Percentiles rank a stretch among this genome's conserved stretches.
Conservation (phyloP, 1,284 basidiomycete species). For the Sparassis latifolia region DNA sequence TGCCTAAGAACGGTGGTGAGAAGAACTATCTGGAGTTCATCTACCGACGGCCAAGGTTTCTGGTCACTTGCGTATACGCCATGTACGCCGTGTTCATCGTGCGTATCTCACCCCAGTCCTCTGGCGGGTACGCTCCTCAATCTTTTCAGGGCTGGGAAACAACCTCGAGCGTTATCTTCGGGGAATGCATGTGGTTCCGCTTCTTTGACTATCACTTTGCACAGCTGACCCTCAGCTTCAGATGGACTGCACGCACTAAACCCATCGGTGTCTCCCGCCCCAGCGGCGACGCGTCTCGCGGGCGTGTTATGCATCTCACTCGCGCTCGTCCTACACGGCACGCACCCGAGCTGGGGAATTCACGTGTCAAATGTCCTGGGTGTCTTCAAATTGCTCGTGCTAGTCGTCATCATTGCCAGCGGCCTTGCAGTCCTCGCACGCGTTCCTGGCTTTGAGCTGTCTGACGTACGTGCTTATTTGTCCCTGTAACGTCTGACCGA, state of each 20-base stretch:
- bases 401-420: constrained; percentile 51
- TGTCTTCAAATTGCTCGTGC: constrained; percentile 54
- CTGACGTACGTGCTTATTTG: constrained; percentile 31
- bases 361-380: constrained; percentile 62
- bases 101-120: constrained; percentile 14
- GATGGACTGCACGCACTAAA: constrained; percentile 46
- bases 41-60: constrained; percentile 54
- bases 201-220: neutral
- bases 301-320: constrained; percentile 49
- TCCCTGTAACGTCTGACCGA: neutral
- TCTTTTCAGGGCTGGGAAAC: constrained; percentile 44
- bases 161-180: constrained; percentile 55
- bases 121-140: neutral
- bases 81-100: constrained; percentile 57
- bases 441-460: constrained; percentile 38
- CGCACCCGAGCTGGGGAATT: constrained; percentile 48
- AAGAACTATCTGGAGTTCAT: constrained; percentile 74
- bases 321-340: constrained; percentile 53
- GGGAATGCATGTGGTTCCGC: constrained; percentile 52
- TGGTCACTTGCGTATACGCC: constrained; percentile 55
- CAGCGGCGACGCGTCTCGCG: constrained; percentile 17
- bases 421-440: constrained; percentile 53
- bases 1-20: constrained; percentile 69
- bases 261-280: constrained; percentile 22
- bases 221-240: constrained; percentile 17